A percentile compares a stretch with the other conserved stretches of the same genome.
Conservation (phyloP, 768 basidiomycete genomes). For the Candolleomyces efflorescens region DNA sequence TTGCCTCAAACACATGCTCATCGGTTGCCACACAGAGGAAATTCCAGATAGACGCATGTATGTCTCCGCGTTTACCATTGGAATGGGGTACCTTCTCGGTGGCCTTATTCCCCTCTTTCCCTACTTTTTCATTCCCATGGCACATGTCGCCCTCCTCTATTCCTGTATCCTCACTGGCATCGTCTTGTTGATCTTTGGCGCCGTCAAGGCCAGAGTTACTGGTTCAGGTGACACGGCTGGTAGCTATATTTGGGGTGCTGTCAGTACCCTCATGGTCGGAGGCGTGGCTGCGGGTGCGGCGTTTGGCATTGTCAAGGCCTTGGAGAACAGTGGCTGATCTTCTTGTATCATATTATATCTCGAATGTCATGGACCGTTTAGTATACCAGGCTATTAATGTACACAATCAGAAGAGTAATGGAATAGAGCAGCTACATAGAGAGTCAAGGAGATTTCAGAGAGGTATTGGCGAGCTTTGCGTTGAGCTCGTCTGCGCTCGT, state of each 20-base stretch:
- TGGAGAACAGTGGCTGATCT: slow-evolving; percentile 30
- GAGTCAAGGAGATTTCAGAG: background rate
- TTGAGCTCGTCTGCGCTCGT: background rate
- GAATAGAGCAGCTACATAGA: background rate
- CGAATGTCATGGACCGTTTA: slow-evolving; percentile 1
- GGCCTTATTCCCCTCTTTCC: slow-evolving; percentile 91
- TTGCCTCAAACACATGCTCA: background rate
- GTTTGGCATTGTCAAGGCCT: slow-evolving; percentile 46
- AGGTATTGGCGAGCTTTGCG: slow-evolving; percentile 1
- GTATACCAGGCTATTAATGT: slow-evolving; percentile 1
- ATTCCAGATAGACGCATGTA: slow-evolving; percentile 81
- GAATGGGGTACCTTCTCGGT: slow-evolving; percentile 89
- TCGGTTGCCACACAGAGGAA: slow-evolving; percentile 57
- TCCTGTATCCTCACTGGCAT: slow-evolving; percentile 80
- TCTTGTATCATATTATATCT: background rate
- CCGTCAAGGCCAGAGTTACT: slow-evolving; percentile 83
- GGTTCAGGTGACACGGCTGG: slow-evolving; percentile 63
- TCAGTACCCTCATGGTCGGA: slow-evolving; percentile 85
- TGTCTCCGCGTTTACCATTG: slow-evolving; percentile 91
- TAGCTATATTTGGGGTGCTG: slow-evolving; percentile 84
- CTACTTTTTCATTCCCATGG: slow-evolving; percentile 82
- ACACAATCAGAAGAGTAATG: background rate
- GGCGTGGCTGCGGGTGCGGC: slow-evolving; percentile 80
- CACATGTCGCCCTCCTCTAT: slow-evolving; percentile 64
- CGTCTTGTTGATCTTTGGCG: slow-evolving; percentile 86